These are phyloP conservation scores for Nannochloris sp. DNA, from an alignment of 139 green algal genomes.

Conservation along the genomic window DNA sequence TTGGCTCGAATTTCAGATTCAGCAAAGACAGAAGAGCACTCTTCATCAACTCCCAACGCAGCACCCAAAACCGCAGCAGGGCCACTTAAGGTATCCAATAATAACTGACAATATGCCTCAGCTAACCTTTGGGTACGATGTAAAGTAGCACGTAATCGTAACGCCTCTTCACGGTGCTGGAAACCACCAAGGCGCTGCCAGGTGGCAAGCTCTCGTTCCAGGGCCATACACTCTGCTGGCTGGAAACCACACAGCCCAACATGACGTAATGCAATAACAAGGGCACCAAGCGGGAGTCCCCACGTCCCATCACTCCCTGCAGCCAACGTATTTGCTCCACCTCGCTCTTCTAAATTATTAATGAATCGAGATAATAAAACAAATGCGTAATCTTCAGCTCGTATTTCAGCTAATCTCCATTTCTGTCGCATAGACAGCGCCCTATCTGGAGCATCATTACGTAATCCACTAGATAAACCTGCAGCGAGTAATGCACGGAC, in stretches of 20 bases:
- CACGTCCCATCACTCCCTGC: conserved; percentile 46
- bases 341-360: conserved; percentile 58
- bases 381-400: conserved; percentile 89
- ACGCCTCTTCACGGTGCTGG: conserved; percentile 23
- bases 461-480: conserved; percentile 57
- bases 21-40: conserved; percentile 60
- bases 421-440: conserved; percentile 75
- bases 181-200: conserved; percentile 64
- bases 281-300: conserved; percentile 55
- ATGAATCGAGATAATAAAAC: conserved; percentile 72
- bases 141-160: conserved; percentile 71
- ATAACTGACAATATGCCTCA: conserved; percentile 57
- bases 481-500: conserved; percentile 48
- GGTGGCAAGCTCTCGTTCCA: conserved; percentile 80
- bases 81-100: conserved; percentile 50
- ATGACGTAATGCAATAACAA: conserved; percentile 73
- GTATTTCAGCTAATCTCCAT: conserved; percentile 84
- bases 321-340: conserved; percentile 38
- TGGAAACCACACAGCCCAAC: conserved; percentile 62
- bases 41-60: conserved; percentile 58
- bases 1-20: conserved; percentile 81
- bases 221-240: conserved; percentile 65
- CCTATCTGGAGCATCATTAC: conserved; percentile 87
- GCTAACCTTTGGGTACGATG: conserved; percentile 73
- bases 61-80: conserved; percentile 48